phyloP scores from a whole-genome alignment of 352 stramenopile genomes.

The Globisporangium polare region DNA sequence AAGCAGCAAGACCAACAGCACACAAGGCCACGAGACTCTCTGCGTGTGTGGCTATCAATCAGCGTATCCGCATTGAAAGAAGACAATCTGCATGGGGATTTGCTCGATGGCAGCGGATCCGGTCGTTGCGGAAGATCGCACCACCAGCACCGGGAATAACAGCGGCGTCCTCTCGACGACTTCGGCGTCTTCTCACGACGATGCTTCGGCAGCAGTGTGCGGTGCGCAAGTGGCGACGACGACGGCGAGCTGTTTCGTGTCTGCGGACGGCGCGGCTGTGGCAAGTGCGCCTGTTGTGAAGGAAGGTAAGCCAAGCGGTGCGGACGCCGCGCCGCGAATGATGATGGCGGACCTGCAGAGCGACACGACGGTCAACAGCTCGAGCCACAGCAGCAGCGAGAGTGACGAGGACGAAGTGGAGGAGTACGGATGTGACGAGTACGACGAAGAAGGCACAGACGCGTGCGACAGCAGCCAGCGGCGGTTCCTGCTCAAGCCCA shows the following conservation, averaged over 20 bases:
- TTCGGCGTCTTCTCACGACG: not conserved
- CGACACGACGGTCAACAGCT: constrained; percentile 14
- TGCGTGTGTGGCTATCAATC: not conserved
- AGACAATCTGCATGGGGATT: constrained; percentile 6
- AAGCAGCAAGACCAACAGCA: not conserved
- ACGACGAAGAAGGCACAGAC: constrained; percentile 7
- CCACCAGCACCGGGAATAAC: not conserved
- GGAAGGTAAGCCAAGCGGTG: not conserved
- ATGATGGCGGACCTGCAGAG: constrained; percentile 9
- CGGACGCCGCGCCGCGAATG: not conserved
- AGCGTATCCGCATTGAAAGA: not conserved
- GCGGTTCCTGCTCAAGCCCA: constrained; percentile 63
- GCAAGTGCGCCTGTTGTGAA: not conserved
- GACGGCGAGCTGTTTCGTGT: not conserved
- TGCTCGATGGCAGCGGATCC: constrained; percentile 8
- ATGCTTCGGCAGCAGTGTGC: not conserved
- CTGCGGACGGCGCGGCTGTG: not conserved
- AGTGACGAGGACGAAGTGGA: not conserved
- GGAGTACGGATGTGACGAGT: constrained; percentile 16
- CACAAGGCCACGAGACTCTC: not conserved
- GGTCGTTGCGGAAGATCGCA: constrained; percentile 8
- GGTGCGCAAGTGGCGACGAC: not conserved
- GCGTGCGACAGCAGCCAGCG: not conserved
- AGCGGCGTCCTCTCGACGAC: not conserved
- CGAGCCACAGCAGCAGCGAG: constrained; percentile 9